A percentile compares a stretch with the other conserved stretches of the same genome.
Conservation (phyloP, 306 rosid genomes). For the Psophocarpus tetragonolobus region DNA sequence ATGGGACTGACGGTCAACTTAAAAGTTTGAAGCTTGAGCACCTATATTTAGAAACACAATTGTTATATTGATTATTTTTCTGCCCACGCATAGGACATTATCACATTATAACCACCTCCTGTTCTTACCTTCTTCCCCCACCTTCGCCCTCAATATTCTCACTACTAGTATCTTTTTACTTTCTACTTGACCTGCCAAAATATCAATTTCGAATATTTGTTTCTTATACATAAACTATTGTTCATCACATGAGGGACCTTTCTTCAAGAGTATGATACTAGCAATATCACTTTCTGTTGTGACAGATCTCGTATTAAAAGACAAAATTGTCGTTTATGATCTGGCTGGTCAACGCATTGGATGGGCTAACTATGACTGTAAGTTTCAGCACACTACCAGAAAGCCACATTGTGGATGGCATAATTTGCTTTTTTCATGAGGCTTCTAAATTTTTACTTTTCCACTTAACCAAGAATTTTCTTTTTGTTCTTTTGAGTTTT, state of each 20-base stretch:
- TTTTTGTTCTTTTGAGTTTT: neutral
- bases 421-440: slow-evolving; percentile 4
- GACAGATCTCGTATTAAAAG: slow-evolving; percentile 92
- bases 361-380: slow-evolving; percentile 95
- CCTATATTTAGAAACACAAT: neutral
- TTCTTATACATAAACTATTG: slow-evolving; percentile 3
- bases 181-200: slow-evolving; percentile 10
- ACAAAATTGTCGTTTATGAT: slow-evolving; percentile 89
- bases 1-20: neutral
- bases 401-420: slow-evolving; percentile 1
- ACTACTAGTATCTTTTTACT: neutral
- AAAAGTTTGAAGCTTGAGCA: neutral
- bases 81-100: neutral
- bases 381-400: slow-evolving; percentile 51
- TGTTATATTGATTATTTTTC: neutral
- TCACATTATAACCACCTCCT: neutral
- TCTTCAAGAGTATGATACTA: slow-evolving; percentile 28
- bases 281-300: slow-evolving; percentile 28
- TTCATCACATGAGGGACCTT: slow-evolving; percentile 10
- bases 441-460: slow-evolving; percentile 7
- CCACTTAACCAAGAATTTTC: neutral
- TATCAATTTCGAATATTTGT: slow-evolving; percentile 2
- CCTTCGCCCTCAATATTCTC: neutral
- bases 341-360: slow-evolving; percentile 84
- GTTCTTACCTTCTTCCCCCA: neutral